These are phyloP conservation scores for Cylindrotheca fusiformis DNA, from an alignment of 108 stramenopile species.

Conservation along the genomic window DNA sequence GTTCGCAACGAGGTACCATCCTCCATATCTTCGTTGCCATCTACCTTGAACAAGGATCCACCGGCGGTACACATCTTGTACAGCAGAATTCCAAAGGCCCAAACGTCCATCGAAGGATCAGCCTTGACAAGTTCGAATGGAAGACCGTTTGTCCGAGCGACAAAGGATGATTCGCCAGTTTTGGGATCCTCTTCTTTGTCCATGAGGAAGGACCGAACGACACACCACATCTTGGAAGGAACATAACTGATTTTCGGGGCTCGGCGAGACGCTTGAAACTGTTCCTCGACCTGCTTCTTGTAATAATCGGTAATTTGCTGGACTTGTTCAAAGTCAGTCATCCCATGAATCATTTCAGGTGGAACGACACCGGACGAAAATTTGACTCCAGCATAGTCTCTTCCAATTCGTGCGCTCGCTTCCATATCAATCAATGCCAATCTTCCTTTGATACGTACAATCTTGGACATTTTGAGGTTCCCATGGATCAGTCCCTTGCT, in stretches of 20 bases:
- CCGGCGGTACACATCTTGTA: constrained; percentile 36
- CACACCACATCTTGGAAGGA: not conserved
- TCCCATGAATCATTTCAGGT: not conserved
- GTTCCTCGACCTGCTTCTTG: not conserved
- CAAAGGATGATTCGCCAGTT: not conserved
- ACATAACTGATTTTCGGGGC: not conserved
- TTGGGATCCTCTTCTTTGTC: not conserved
- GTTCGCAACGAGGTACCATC: not conserved
- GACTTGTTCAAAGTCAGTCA: not conserved
- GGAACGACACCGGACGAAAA: not conserved
- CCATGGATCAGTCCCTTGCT: constrained; percentile 14
- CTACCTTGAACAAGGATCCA: constrained; percentile 28
- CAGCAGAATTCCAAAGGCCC: constrained; percentile 31
- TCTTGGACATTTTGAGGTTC: constrained; percentile 26
- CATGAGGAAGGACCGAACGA: not conserved
- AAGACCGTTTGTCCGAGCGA: not conserved
- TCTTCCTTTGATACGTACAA: constrained; percentile 11
- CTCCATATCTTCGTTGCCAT: constrained; percentile 2
- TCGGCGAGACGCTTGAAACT: not conserved
- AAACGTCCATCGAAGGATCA: constrained; percentile 2
- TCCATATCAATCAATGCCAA: not conserved
- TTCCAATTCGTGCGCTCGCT: not conserved
- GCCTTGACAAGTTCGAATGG: constrained; percentile 4
- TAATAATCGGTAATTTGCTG: not conserved
- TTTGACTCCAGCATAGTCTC: not conserved